Conservation (phyloP, 768 basidiomycete species). For the Tephrocybe sp. region DNA sequence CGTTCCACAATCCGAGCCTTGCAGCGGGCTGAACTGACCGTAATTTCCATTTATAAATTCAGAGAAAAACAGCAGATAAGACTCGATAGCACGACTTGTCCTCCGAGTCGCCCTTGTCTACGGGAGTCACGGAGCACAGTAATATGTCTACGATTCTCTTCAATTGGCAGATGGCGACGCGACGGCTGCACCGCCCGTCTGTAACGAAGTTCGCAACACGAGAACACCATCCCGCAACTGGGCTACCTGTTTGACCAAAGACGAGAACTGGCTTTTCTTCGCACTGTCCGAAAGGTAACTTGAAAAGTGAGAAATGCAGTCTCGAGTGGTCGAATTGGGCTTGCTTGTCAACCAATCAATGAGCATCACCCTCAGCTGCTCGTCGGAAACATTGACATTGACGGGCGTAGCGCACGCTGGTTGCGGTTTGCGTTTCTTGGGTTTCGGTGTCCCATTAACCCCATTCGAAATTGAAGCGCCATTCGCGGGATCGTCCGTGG, state of each 20-base stretch:
- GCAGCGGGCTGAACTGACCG: no score
- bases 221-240: constrained; percentile 65
- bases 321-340: constrained; percentile 68
- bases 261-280: constrained; percentile 75
- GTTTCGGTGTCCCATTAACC: constrained; percentile 26
- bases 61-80: no score
- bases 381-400: constrained; percentile 39
- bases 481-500: constrained; percentile 37
- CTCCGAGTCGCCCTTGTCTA: not conserved
- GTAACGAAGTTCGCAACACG: constrained; percentile 46
- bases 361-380: constrained; percentile 65
- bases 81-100: no score
- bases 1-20: no score
- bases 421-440: constrained; percentile 61
- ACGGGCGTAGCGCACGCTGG: constrained; percentile 27
- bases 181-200: constrained; percentile 28
- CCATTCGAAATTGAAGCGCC: constrained; percentile 15
- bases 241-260: constrained; percentile 77
- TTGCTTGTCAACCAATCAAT: constrained; percentile 74
- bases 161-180: constrained; percentile 30
- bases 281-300: constrained; percentile 66
- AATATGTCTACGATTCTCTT: not conserved
- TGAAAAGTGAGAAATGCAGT: constrained; percentile 79
- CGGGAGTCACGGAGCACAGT: not conserved
- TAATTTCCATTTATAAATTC: no score